These are phyloP conservation scores for Taxillus chinensis DNA, from an alignment of 164 flowering plant species.

Conservation along the genomic window DNA sequence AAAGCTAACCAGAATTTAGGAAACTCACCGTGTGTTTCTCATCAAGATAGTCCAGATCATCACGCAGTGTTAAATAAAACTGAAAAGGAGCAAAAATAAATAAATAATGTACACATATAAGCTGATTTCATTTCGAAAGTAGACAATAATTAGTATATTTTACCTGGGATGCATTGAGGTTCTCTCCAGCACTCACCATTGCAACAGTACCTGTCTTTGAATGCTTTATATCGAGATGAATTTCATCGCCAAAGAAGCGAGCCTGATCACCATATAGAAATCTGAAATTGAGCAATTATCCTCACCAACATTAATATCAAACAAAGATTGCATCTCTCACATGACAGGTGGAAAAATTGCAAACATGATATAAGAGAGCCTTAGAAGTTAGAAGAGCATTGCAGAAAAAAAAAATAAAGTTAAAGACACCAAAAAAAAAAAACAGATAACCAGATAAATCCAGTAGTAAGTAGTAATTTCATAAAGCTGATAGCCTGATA, in stretches of 20 bases:
- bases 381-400: no score
- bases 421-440: not conserved
- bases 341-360: no score
- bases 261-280: constrained; percentile 94
- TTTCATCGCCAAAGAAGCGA: constrained; percentile 86
- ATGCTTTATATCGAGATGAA: constrained; percentile 82
- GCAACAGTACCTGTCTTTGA: constrained; percentile 80
- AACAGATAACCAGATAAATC: not conserved
- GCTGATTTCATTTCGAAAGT: not conserved
- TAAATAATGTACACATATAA: not conserved
- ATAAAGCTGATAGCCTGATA: no score
- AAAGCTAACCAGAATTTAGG: constrained; percentile 2
- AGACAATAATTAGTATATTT: not conserved
- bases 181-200: constrained; percentile 97
- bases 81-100: constrained; percentile 20
- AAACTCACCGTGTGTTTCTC: constrained; percentile 86
- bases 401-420: no score
- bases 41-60: constrained; percentile 92
- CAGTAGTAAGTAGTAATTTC: no score
- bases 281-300: constrained; percentile 24
- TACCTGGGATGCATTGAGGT: constrained; percentile 98
- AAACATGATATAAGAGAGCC: no score
- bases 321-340: no score
- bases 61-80: constrained; percentile 91
- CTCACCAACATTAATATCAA: not conserved